A percentile compares a stretch with the other conserved stretches of the same genome.
Conservation (phyloP, 331 rosid species). For the Cydonia oblonga region DNA sequence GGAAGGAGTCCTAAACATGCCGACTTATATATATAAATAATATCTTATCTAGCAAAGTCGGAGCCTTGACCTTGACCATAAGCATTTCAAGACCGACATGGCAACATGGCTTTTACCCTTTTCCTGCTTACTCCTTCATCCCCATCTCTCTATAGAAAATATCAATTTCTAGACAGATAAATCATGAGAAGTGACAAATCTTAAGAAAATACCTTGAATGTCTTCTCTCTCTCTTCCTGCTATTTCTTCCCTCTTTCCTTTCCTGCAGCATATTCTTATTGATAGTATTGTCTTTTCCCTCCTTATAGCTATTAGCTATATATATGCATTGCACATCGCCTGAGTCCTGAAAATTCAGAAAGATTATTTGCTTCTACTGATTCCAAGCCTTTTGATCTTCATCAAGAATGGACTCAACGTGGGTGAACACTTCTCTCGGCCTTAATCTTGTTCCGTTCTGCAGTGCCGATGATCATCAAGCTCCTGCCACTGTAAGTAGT, state of each 20-base stretch:
- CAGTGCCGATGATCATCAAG: neutral
- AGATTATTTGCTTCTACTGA: neutral
- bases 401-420: constrained; percentile 30
- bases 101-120: neutral
- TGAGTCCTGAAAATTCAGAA: neutral
- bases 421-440: constrained; percentile 43
- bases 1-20: neutral
- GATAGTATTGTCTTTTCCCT: neutral
- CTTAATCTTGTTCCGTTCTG: constrained; percentile 40
- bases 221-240: neutral
- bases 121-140: neutral
- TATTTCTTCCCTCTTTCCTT: constrained; percentile 39
- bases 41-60: neutral
- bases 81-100: neutral
- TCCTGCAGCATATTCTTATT: neutral
- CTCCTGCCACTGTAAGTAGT: neutral
- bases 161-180: neutral
- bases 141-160: neutral
- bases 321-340: neutral
- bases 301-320: neutral
- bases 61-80: neutral
- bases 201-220: neutral
- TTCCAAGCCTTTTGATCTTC: neutral
- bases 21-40: neutral
- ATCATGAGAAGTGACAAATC: neutral